Base-by-base conservation (phyloP, 805 yeast species). In the Lipomyces anomalus region DNA sequence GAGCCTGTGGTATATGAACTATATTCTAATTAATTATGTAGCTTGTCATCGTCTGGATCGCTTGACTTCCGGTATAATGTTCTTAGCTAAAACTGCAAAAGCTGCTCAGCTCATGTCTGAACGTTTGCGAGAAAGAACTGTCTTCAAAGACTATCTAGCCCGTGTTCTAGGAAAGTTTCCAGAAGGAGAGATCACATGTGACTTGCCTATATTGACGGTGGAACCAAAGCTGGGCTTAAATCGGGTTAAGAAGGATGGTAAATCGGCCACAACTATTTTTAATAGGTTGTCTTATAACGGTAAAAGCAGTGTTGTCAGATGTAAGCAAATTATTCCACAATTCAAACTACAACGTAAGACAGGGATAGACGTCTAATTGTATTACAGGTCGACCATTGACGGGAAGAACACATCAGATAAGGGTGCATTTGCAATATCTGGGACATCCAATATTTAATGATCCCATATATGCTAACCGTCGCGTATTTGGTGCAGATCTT, bases 361-460 rank as follows among this genome's bases (percentile, higher is more conserved):
- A n/a, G n/a, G n/a, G n/a, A n/a, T n/a, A n/a, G n/a, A n/a, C n/a
- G n/a, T n/a, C n/a, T n/a, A n/a, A n/a, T n/a, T n/a, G n/a, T n/a
- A n/a, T n/a, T n/a, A n/a, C n/a, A n/a, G n/a, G n/a, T 64, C 74
- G 70, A 53, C 98, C 98, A 1, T 67, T 75, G 16, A 90, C 98
- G 0, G 98, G 98, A 0, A 72, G 98, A 60, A 87, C 97, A 0
- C 98, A 90, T 63, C 98, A 90, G 62, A 88, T 92, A 41, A 70
- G 98, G 49, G 95, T 92, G 1, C 98, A 92, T 67, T 66, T 92
- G 46, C 96, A 89, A 64, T 82, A 72, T 54, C 57, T 92, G n/a
- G 97, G 97, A 0, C 75, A 70, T 59, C 96, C 97, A 0, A 90
- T 90, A 38, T 87, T 84, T 2, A 89, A 90, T 61, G 98, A 90